Percentiles rank a stretch among this genome's conserved stretches.
Conservation (phyloP, 371 early-diverging fungal species). For the Syncephalastrum monosporum region DNA sequence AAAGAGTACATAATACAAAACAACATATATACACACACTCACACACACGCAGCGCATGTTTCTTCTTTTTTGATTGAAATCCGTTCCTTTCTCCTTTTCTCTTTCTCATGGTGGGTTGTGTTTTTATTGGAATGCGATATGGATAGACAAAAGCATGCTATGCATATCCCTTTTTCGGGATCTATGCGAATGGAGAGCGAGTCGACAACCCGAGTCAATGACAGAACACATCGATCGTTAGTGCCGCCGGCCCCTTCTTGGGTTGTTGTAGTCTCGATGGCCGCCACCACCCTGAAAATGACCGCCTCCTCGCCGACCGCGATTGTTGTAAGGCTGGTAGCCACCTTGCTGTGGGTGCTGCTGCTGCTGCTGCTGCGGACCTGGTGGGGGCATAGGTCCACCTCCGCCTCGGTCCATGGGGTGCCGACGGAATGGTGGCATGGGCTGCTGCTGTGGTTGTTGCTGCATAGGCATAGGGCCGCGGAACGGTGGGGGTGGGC, state of each 20-base stretch:
- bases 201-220: no score
- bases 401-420: slow-evolving; percentile 9
- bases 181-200: no score
- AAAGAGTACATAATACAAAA: slow-evolving; percentile 1
- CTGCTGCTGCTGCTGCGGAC: not conserved
- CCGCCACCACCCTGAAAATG: no score
- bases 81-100: not conserved
- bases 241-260: no score
- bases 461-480: slow-evolving; percentile 9
- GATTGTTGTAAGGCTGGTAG: no score
- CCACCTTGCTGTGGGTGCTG: no score
- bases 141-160: no score
- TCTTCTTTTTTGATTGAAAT: not conserved
- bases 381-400: slow-evolving; percentile 3
- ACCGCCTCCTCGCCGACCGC: no score
- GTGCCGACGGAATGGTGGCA: not conserved
- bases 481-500: slow-evolving; percentile 22
- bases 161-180: no score
- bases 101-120: not conserved
- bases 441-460: slow-evolving; percentile 4
- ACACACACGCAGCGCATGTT: not conserved
- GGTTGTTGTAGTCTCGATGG: no score
- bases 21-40: not conserved
- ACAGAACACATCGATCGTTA: no score
- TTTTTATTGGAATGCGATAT: not conserved